Evolutionary conservation across 2,329 filamentous ascomycete species (phyloP).

Genomic region (Xylaria sp.): DNA sequence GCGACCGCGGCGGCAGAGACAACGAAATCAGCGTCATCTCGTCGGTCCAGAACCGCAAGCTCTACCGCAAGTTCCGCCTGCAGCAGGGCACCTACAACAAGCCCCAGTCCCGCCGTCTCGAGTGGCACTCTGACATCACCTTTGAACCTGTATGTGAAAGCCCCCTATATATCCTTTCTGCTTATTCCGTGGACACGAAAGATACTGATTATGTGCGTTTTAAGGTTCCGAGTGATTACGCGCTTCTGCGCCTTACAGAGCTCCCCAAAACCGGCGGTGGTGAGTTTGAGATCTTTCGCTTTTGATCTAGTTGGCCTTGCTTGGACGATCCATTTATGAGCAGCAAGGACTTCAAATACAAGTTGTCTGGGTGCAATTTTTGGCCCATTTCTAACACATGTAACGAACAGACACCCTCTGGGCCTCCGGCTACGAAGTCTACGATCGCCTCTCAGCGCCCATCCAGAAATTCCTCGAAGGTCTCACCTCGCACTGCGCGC

Average conservation of each 20-base stretch:
- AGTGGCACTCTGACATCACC: conserved; percentile 66
- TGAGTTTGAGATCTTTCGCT: conserved; percentile 40
- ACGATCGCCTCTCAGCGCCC: conserved; percentile 60
- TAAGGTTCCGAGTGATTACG: conserved; percentile 57
- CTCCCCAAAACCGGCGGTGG: conserved; percentile 59
- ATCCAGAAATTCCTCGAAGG: conserved; percentile 61
- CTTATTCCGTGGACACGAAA: neutral
- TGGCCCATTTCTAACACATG: neutral
- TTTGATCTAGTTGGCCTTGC: neutral
- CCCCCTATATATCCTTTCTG: neutral
- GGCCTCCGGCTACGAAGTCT: conserved; percentile 59
- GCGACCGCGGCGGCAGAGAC: conserved; percentile 65
- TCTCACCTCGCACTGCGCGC: conserved; percentile 58
- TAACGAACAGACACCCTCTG: conserved; percentile 55
- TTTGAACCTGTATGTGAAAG: conserved; percentile 59
- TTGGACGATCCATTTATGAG: neutral
- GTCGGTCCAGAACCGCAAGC: conserved; percentile 64
- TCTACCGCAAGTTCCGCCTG: conserved; percentile 51
- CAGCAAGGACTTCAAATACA: neutral
- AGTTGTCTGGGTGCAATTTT: neutral
- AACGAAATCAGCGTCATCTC: conserved; percentile 73
- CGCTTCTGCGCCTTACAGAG: conserved; percentile 59
- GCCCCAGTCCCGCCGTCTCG: conserved; percentile 58
- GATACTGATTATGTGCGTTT: neutral
- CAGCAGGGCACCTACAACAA: conserved; percentile 44